A percentile compares a stretch with the other conserved stretches of the same genome.
Evolutionary conservation across 441 rosid genomes (phyloP).

Genomic region (Jatropha podagrica): DNA sequence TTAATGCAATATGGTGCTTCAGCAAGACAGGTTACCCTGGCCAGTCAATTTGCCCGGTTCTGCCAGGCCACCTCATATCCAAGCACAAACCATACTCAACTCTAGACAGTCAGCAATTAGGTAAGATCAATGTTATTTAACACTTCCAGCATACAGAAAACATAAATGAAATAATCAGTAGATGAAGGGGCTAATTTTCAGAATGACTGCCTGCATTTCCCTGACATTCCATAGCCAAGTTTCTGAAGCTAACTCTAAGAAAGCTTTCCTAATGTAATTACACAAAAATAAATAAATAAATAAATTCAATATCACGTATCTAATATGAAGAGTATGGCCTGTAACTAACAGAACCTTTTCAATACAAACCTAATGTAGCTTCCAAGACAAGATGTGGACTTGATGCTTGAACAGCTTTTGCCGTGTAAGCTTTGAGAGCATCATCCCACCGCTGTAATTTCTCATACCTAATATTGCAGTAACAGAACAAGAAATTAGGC

Average conservation of each 20-base stretch:
- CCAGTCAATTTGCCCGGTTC: neutral
- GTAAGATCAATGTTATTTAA: neutral
- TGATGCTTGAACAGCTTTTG: constrained; percentile 83
- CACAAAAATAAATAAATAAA: too few species aligned
- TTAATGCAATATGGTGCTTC: neutral
- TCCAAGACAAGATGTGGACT: constrained; percentile 84
- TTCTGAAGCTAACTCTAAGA: neutral
- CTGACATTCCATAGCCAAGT: neutral
- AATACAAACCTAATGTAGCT: constrained; percentile 81
- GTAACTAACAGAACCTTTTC: constrained; percentile 1
- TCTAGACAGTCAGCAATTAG: neutral
- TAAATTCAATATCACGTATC: too few species aligned
- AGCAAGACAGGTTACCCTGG: neutral
- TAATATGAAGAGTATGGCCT: neutral
- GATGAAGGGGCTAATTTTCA: neutral
- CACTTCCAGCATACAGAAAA: neutral
- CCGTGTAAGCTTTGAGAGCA: constrained; percentile 97
- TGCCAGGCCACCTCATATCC: neutral
- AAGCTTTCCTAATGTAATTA: neutral
- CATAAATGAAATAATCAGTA: neutral
- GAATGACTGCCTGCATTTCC: neutral
- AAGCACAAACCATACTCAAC: neutral
- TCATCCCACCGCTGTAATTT: constrained; percentile 99
- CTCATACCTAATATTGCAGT: constrained; percentile 70
- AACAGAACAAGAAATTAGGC: too few species aligned